phyloP scores from a whole-genome alignment of 306 rosid species.

The Citrullus colocynthis region DNA sequence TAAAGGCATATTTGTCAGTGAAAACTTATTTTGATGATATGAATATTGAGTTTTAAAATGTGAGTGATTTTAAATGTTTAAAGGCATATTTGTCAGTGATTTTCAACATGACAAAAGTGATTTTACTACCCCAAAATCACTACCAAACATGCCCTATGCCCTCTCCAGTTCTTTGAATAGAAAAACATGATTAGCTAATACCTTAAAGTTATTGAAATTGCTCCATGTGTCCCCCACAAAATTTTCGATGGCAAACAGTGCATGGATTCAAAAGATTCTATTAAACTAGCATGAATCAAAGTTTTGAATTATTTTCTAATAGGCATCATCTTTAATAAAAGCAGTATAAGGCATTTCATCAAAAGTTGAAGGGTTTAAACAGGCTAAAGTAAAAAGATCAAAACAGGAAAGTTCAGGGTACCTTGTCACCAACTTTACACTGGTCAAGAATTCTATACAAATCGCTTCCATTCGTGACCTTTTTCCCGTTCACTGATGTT shows the following conservation, averaged over 20 bases:
- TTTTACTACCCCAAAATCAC: too few relatives aligned
- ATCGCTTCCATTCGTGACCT: conserved; percentile 82
- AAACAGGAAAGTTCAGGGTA: conserved; percentile 9
- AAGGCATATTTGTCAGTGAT: background rate
- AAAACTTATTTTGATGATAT: too few relatives aligned
- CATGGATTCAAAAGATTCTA: background rate
- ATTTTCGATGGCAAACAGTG: background rate
- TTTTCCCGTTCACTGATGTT: conserved; percentile 77
- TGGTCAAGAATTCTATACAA: conserved; percentile 96
- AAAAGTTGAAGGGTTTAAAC: background rate
- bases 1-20: too few relatives aligned
- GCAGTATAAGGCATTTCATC: background rate
- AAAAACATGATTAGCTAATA: background rate
- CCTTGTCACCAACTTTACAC: conserved; percentile 93
- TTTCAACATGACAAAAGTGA: too few relatives aligned
- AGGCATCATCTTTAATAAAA: background rate
- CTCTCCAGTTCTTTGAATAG: background rate
- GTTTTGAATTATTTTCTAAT: background rate
- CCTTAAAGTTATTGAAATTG: background rate
- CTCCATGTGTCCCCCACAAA: background rate
- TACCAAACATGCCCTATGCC: background rate
- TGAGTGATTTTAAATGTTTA: too few relatives aligned
- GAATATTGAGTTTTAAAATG: background rate
- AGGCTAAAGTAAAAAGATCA: background rate
- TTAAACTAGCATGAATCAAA: background rate